Evolutionary conservation across 331 rosid genomes (phyloP).

Genomic region (Erythrophleum ivorense): DNA sequence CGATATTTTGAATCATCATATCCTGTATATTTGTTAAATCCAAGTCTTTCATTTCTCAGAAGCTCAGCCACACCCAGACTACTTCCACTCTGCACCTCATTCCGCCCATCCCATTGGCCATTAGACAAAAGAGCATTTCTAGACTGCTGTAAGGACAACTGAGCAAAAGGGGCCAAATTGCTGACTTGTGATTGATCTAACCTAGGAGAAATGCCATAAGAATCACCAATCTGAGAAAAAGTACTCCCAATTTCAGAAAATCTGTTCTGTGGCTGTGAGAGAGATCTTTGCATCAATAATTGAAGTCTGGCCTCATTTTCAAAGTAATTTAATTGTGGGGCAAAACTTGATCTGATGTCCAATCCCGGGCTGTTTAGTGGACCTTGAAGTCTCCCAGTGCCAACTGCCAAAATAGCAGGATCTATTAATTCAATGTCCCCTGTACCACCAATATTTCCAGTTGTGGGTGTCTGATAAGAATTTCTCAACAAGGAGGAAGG

Average conservation of each 20-base stretch:
- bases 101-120: constrained; percentile 98
- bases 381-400: constrained; percentile 88
- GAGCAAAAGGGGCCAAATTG: constrained; percentile 74
- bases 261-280: constrained; percentile 78
- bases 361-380: constrained; percentile 64
- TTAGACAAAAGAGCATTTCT: constrained; percentile 70
- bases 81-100: constrained; percentile 78
- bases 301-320: constrained; percentile 89
- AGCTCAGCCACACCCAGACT: constrained; percentile 76
- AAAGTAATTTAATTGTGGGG: constrained; percentile 66
- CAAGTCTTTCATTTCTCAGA: constrained; percentile 87
- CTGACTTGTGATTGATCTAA: constrained; percentile 80
- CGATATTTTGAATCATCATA: constrained; percentile 88
- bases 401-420: constrained; percentile 99
- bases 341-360: constrained; percentile 73
- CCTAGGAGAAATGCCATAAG: constrained; percentile 86
- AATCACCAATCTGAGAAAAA: constrained; percentile 75
- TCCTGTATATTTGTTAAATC: constrained; percentile 81
- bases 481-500: constrained; percentile 73
- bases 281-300: constrained; percentile 88
- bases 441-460: constrained; percentile 63
- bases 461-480: constrained; percentile 67
- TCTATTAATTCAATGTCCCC: constrained; percentile 91
- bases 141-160: constrained; percentile 78
- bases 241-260: constrained; percentile 70